Evolutionary conservation across 352 stramenopile genomes (phyloP).

Genomic region (Phytophthora vignae): DNA sequence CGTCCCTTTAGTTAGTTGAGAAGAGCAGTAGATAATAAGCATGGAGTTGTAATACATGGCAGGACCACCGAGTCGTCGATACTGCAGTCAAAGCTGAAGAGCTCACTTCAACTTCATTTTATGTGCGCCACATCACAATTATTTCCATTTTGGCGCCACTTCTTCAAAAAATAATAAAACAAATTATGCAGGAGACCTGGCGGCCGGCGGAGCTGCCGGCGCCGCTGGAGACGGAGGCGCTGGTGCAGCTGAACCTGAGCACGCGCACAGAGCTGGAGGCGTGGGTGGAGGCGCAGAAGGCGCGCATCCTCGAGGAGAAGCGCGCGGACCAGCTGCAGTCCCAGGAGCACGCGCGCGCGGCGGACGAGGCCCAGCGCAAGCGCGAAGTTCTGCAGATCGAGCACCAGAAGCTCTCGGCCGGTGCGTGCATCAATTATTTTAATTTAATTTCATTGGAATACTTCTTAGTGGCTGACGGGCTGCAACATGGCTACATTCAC

Average conservation of each 20-base stretch:
- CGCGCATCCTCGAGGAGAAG: conserved; percentile 49
- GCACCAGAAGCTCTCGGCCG: conserved; percentile 44
- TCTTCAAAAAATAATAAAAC: background rate
- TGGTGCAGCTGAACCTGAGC: conserved; percentile 54
- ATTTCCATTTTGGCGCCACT: background rate
- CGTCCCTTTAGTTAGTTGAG: conserved; percentile 13
- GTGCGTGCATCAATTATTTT: conserved; percentile 21
- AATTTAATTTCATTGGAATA: background rate
- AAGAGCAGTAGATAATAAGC: conserved; percentile 19
- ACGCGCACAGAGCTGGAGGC: conserved; percentile 53
- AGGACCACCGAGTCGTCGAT: background rate
- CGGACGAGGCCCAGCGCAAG: conserved; percentile 49
- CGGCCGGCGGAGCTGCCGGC: conserved; percentile 23
- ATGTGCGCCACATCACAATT: background rate
- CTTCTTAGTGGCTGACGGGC: background rate
- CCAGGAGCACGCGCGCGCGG: conserved; percentile 46
- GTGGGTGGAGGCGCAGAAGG: conserved; percentile 58
- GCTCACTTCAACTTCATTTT: background rate
- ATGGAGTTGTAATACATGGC: conserved; percentile 25
- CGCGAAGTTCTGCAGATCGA: conserved; percentile 57
- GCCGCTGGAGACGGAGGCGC: conserved; percentile 50
- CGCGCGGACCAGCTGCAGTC: conserved; percentile 51
- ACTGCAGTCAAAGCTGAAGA: background rate
- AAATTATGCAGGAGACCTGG: conserved; percentile 37
- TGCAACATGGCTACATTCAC: conserved; percentile 1